A percentile compares a stretch with the other conserved stretches of the same genome.
Evolutionary conservation across 805 yeast genomes (phyloP).

Genomic region (Metschnikowia rubicola): DNA sequence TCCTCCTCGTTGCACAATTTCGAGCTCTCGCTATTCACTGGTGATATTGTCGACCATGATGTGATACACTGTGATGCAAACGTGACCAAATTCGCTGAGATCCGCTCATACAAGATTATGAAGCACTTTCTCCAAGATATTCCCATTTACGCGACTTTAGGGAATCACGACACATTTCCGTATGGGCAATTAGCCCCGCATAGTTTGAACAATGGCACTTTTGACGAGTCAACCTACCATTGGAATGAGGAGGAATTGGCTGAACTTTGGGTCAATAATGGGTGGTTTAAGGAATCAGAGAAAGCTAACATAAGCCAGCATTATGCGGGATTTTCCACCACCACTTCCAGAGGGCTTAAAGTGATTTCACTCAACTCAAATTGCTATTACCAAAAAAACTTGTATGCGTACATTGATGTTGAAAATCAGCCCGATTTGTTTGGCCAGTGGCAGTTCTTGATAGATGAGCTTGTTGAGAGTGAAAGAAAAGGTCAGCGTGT

Average conservation of each 20-base stretch:
- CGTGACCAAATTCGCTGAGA: slow-evolving; percentile 67
- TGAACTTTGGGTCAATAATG: slow-evolving; percentile 35
- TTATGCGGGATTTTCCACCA: slow-evolving; percentile 59
- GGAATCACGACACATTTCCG: slow-evolving; percentile 73
- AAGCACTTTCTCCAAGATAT: slow-evolving; percentile 48
- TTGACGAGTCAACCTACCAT: slow-evolving; percentile 25
- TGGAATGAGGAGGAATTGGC: slow-evolving; percentile 39
- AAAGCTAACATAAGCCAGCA: slow-evolving; percentile 37
- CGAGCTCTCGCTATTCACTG: slow-evolving; percentile 67
- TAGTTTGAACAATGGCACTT: slow-evolving; percentile 13
- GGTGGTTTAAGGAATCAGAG: slow-evolving; percentile 32
- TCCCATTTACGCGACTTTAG: slow-evolving; percentile 61
- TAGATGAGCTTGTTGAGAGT: slow-evolving; percentile 58
- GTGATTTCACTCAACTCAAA: slow-evolving; percentile 52
- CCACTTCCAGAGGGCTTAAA: slow-evolving; percentile 47
- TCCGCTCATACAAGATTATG: slow-evolving; percentile 62
- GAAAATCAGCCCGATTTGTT: slow-evolving; percentile 56
- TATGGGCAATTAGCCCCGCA: slow-evolving; percentile 63
- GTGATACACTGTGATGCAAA: slow-evolving; percentile 50
- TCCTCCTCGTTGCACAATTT: slow-evolving; percentile 34
- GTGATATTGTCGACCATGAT: slow-evolving; percentile 72
- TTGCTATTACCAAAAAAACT: slow-evolving; percentile 61
- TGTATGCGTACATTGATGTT: slow-evolving; percentile 49
- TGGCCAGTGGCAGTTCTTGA: slow-evolving; percentile 59
- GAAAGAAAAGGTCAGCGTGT: slow-evolving; percentile 59